Base-by-base conservation (phyloP, 2,329 filamentous ascomycete species). In the Fusarium sp. region DNA sequence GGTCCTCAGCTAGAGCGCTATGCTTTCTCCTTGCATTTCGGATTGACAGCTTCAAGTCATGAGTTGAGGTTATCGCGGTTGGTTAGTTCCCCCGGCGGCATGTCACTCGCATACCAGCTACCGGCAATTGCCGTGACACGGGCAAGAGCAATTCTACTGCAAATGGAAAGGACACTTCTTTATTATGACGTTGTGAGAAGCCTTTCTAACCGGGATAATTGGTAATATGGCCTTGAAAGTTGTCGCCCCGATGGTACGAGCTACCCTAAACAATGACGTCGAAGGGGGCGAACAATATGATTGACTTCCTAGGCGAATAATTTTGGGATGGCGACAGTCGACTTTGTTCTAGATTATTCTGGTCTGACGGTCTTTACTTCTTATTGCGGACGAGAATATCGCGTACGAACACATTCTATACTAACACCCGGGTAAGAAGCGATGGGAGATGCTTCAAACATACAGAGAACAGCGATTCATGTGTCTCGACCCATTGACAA, bases 181-280 rank as follows among this genome's bases (percentile, higher is more conserved):
- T 26, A n/a, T 22, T 13, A 6, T 13, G 30, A 20, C 8, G 5
- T 22, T 17, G 6, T 4, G 10, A 38, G 8, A 38, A 28, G 12
- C 8, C 13, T 24, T 24, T 15, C 10, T 5, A 22, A 24, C 13
- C 8, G 14, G 26, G 13, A 22, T 6, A 38, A 44, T 54, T 22
- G 17, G 17, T 17, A 38, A 38, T 26, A 44, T 26, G 13, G 13
- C 28, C 22, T 20, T 47, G 8, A 17, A 22, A 36, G 26, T 20
- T 28, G 24, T 17, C 20, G 39, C 28, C 17, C 18, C 41, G 18
- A 22, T 47, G 30, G 39, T 5, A 20, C 24, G 8, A n/a, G 17
- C 58, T 69, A 69, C 66, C 65, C 66, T 70, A 26, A 28, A 65
- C 26, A 41, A 35, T 22, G 17, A 28, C 35, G 24, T 55, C 18